phyloP scores from a whole-genome alignment of 2,329 filamentous ascomycete genomes.

The Colletotrichum sidae region DNA sequence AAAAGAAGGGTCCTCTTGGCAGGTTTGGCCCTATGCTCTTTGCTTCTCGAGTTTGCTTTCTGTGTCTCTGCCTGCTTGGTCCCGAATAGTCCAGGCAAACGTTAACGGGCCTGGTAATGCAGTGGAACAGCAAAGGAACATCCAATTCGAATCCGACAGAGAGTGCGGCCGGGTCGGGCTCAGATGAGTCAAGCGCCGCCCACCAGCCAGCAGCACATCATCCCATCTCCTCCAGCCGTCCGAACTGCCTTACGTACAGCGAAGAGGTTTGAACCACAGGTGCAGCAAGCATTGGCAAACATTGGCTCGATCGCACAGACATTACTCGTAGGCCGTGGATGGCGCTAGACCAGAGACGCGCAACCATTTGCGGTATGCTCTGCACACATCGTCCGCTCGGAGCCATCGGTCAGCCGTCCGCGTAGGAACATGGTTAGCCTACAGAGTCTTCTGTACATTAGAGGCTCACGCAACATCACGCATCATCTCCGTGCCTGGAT shows the following conservation, averaged over 20 bases:
- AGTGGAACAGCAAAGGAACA: neutral
- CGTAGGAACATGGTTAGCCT: constrained; percentile 12
- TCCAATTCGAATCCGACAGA: neutral
- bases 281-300: constrained; percentile 22
- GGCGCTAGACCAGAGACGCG: constrained; percentile 4
- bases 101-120: constrained; percentile 19
- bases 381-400: constrained; percentile 16
- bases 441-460: neutral
- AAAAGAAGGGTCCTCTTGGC: constrained; percentile 34
- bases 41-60: constrained; percentile 3
- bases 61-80: constrained; percentile 2
- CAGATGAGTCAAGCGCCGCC: constrained; percentile 1
- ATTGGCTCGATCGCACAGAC: constrained; percentile 20
- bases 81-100: constrained; percentile 8
- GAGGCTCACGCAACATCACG: neutral
- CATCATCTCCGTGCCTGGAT: constrained; percentile 23
- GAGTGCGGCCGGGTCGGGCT: neutral
- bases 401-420: constrained; percentile 23
- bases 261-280: constrained; percentile 12
- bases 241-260: constrained; percentile 11
- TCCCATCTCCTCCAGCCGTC: constrained; percentile 24
- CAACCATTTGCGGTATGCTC: neutral
- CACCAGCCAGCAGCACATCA: constrained; percentile 1
- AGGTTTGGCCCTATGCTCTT: neutral
- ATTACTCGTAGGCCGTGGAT: constrained; percentile 12